Percentiles rank a stretch among this genome's conserved stretches.
These are phyloP conservation scores for Aspergillus brunneoviolaceus DNA, from an alignment of 2,329 filamentous ascomycete species.

Conservation along the genomic window DNA sequence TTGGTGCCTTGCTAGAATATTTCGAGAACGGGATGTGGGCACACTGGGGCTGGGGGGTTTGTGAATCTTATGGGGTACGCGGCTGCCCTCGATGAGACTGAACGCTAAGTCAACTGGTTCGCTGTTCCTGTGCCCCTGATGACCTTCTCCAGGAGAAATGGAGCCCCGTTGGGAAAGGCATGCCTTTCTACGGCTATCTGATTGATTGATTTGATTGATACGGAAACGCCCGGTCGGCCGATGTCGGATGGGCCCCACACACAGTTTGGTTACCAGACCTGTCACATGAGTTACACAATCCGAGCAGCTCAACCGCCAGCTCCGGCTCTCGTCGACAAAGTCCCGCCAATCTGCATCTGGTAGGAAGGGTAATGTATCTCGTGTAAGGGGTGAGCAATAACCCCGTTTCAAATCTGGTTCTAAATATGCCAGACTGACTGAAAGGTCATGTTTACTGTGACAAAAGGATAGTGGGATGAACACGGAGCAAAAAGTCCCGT, in stretches of 20 bases:
- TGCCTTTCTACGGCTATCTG: not conserved
- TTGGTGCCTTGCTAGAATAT: not conserved
- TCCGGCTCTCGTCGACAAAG: not conserved
- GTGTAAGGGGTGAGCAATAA: not conserved
- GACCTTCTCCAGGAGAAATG: not conserved
- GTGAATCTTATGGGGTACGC: not conserved
- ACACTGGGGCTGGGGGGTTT: not conserved
- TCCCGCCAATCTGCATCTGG: not conserved
- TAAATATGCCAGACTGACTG: not conserved
- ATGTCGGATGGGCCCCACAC: constrained; percentile 3
- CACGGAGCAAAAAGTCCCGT: constrained; percentile 11
- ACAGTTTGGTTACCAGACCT: not conserved
- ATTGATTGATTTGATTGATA: constrained; percentile 12
- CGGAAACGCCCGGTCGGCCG: constrained; percentile 1
- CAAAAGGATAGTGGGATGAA: constrained; percentile 10
- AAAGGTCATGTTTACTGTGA: too few relatives aligned
- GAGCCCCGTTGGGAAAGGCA: not conserved
- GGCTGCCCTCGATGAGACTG: not conserved
- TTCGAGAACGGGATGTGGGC: not conserved
- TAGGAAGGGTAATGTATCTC: not conserved
- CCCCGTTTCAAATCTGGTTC: not conserved
- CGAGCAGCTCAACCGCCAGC: not conserved
- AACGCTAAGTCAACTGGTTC: not conserved
- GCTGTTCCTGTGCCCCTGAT: not conserved
- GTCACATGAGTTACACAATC: not conserved